Evolutionary conservation across 441 rosid genomes (phyloP), one percentile per base, ranked within the genome.

Genomic region (Gossypium aridum): DNA sequence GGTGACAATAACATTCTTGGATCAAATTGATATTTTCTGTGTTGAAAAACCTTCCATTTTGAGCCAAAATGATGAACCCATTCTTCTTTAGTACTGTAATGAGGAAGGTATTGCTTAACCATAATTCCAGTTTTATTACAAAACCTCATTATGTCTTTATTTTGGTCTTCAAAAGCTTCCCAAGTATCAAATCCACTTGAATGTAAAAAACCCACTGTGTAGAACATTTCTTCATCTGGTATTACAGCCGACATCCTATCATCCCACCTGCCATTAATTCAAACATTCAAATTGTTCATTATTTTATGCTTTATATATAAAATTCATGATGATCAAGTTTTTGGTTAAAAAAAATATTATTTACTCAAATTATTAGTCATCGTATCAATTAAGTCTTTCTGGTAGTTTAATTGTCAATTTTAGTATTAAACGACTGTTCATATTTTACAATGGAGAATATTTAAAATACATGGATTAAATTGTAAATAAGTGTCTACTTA

Each of bases 151-250:
- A 95, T 65, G 20, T 88, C 89, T 54, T 79, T 76, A 54, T 95
- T 95, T 54, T 89, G 90, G 26, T 70, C 80, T n/a, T 91, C 93
- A 16, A 84, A 86, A 1, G 39, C 84, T 61, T 83, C 74, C 91
- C 89, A 87, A 43, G 85, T 80, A 54, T 88, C 83, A 62, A 77
- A 87, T 64, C 90, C 87, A 51, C 92, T 85, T 23, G 97, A 87
- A 66, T 88, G 91, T 77, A 95, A 78, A 37, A 95, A 83, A 63
- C 97, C 98, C 3, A 93, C 84, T 3, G 97, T 84, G 77, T 95
- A 95, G 83, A 90, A 91, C 8, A 91, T 81, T 1, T 94, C 94
- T 63, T 91, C 99, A 1, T 92, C 87, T 7, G 99, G 97, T 78
- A 84, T 81, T 19, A 86, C 90, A 0, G 87, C 87, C 0, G 98